phyloP scores from a whole-genome alignment of 345 rosid genomes.

The Populus pruinosa region DNA sequence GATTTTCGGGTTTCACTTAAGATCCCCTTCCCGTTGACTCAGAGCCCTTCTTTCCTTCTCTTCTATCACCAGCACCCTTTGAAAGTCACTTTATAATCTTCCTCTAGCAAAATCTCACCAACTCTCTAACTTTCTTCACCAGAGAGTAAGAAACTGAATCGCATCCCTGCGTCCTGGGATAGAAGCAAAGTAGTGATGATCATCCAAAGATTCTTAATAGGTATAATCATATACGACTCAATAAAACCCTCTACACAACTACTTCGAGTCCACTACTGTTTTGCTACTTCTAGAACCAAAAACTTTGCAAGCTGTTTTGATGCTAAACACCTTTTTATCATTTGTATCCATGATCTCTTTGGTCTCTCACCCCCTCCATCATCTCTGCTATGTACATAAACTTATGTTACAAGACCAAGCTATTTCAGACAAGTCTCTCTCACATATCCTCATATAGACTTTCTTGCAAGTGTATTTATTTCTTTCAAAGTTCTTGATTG shows the following conservation, averaged over 20 bases:
- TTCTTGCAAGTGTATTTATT: neutral
- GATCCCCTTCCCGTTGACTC: too few species aligned
- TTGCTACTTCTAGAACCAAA: neutral
- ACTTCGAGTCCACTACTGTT: neutral
- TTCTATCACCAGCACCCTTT: too few species aligned
- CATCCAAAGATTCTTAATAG: too few species aligned
- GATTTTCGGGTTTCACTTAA: too few species aligned
- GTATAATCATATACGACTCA: neutral
- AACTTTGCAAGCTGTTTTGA: neutral
- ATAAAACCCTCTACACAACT: neutral
- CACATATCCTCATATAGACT: neutral
- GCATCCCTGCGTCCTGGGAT: too few species aligned
- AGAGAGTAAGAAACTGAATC: too few species aligned
- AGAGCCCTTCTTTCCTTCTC: too few species aligned
- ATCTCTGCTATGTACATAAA: neutral
- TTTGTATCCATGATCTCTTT: neutral
- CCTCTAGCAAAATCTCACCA: too few species aligned
- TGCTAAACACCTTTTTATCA: neutral
- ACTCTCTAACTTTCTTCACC: too few species aligned
- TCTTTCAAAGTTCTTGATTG: neutral
- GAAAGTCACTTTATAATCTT: too few species aligned
- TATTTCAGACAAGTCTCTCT: neutral
- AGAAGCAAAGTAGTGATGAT: too few species aligned
- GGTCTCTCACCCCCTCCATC: neutral
- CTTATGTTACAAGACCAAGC: neutral